phyloP scores from a whole-genome alignment of 441 rosid genomes.

The Manihot esculenta region DNA sequence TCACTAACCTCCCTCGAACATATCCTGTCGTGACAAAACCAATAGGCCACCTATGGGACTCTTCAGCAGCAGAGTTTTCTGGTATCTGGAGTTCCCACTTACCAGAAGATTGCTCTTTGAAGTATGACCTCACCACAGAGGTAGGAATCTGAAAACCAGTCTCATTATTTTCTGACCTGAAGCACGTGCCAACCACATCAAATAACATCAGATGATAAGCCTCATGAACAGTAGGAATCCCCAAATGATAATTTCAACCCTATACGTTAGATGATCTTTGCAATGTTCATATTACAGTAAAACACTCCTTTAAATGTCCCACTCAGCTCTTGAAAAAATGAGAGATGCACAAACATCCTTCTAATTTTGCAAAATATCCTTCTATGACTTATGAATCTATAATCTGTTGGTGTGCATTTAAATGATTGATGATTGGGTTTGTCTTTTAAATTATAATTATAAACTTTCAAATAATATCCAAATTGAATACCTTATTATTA shows the following conservation, averaged over 20 bases:
- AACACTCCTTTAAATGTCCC: background rate
- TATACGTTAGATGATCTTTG: background rate
- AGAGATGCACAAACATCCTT: background rate
- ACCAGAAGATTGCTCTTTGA: conserved; percentile 55
- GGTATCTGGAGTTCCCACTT: conserved; percentile 67
- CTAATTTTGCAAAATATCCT: background rate
- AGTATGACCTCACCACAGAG: conserved; percentile 55
- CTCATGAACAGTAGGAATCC: too few relatives aligned
- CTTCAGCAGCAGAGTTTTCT: conserved; percentile 41
- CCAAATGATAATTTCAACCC: background rate
- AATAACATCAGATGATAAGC: conserved; percentile 8
- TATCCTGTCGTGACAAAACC: conserved; percentile 88
- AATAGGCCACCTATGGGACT: conserved; percentile 63
- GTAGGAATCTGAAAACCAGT: conserved; percentile 52
- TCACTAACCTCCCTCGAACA: conserved; percentile 72
- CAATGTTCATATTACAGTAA: background rate
- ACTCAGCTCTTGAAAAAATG: background rate
- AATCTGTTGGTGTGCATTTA: too few relatives aligned
- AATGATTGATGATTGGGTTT: too few relatives aligned
- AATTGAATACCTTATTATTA: too few relatives aligned
- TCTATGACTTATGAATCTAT: background rate
- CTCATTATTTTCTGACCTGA: conserved; percentile 47
- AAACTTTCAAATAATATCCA: too few relatives aligned
- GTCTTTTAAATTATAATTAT: too few relatives aligned
- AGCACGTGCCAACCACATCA: conserved; percentile 14